Evolutionary conservation across 108 stramenopile genomes (phyloP), one percentile per base, ranked within the genome.

Genomic region (Discostella stelligeroides): DNA sequence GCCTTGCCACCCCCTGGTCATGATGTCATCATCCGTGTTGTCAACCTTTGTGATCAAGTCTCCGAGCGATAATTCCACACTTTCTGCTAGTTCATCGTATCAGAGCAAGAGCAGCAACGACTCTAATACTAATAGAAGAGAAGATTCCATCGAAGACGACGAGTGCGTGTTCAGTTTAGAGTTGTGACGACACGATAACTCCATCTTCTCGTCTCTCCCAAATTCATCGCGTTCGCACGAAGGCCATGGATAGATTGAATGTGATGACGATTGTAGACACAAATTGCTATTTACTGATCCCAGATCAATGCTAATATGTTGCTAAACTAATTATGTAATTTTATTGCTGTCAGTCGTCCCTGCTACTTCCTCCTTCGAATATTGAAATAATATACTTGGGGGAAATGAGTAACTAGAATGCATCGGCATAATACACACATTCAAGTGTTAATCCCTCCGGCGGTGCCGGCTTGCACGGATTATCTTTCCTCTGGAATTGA

Each of bases 381-480:
- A n/a, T n/a, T n/a, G n/a, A n/a, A n/a, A n/a, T n/a, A n/a, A n/a
- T n/a, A n/a, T n/a, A n/a, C n/a, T n/a, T n/a, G n/a, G n/a, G n/a
- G n/a, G n/a, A n/a, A 39, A 20, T 24, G 25, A 21, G 41, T 0
- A n/a, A 42, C 70, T 49, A 71, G 55, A 79, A 79, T 47, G 21
- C 82, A 68, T 84, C 82, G 25, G 76, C 71, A 69, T 84, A 90
- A 56, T 80, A 89, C 2, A 94, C 92, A 28, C 81, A 85, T 70
- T 94, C 92, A 62, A 94, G 54, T 10, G 92, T 94, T 51, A 94
- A 53, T n/a, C 92, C 92, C 47, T 91, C 82, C 30, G 88, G 85
- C 28, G 89, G 89, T 18, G 92, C 92, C 29, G 92, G 92, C 63
- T 89, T 91, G 60, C 81, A 84, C 4, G 75, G 84, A 74, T 94